A percentile compares a stretch with the other conserved stretches of the same genome.
phyloP scores from a whole-genome alignment of 1,139 yeast genomes.

The Protomyces macrosporus region DNA sequence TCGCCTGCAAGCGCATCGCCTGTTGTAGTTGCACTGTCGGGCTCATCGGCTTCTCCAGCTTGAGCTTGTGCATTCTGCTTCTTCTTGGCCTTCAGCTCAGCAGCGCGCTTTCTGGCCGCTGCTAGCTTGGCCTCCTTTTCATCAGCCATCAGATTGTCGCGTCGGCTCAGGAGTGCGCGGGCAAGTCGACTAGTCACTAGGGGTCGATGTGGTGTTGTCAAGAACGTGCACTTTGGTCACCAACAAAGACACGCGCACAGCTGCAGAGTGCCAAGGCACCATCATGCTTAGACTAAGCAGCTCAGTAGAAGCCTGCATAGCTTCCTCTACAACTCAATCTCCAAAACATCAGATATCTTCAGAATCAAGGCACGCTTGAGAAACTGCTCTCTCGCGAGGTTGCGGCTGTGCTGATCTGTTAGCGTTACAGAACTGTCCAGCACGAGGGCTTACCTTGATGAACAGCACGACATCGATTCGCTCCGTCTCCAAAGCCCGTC shows the following conservation, averaged over 20 bases:
- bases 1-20: background rate
- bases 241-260: too few relatives aligned
- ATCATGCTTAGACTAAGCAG: too few relatives aligned
- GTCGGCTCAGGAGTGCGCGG: too few relatives aligned
- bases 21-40: background rate
- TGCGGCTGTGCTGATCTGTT: slow-evolving; percentile 46
- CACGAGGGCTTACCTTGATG: slow-evolving; percentile 38
- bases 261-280: too few relatives aligned
- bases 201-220: too few relatives aligned
- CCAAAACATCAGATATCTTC: slow-evolving; percentile 37
- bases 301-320: too few relatives aligned
- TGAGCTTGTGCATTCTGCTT: background rate
- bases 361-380: slow-evolving; percentile 43
- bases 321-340: background rate
- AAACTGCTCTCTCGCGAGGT: slow-evolving; percentile 72
- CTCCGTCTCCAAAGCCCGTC: slow-evolving; percentile 52
- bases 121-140: slow-evolving; percentile 25
- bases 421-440: background rate
- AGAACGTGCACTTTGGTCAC: too few relatives aligned
- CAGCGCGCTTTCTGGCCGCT: slow-evolving; percentile 22
- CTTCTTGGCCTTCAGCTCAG: slow-evolving; percentile 7
- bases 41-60: background rate
- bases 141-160: background rate
- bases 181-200: too few relatives aligned
- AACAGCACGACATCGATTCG: slow-evolving; percentile 49